Base-by-base conservation (phyloP, 2,329 filamentous ascomycete genomes). In the Fusarium sambucinum region DNA sequence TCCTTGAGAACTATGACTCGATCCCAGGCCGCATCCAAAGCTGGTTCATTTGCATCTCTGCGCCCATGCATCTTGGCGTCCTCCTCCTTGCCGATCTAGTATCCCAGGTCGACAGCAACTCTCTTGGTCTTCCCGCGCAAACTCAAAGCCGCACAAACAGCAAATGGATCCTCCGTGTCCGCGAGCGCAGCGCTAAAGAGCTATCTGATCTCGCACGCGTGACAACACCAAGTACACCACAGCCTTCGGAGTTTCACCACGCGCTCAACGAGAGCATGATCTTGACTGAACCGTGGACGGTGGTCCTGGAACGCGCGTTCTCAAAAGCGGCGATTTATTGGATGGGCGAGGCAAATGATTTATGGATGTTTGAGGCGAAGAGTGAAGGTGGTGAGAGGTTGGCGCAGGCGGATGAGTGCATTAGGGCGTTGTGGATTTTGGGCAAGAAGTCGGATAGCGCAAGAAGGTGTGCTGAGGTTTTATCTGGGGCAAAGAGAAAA, bases 231-330 rank as follows among this genome's bases (percentile, higher is more conserved):
- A 41, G 25, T 1, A 63, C 54, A 23, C 59, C 55, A 3, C 33
- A 35, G 27, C 74, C 80, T 19, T 71, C 75, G 23, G 80, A 83
- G 16, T 85, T 86, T 46, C 85, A 87, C 66, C 82, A 83, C 55
- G 84, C 85, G 0, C 77, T 87, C 4, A 85, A 81, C 37, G 80
- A 86, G 62, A 84, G 83, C 1, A 83, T 86, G 3, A 77, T 89
- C 6, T 70, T 89, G 32, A 87, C 85, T 0, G 86, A 89, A 59
- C 86, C 86, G 2, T 88, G 86, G 86, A 87, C 86, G 0, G 81
- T 83, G 4, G 81, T 88, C 4, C 69, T 87, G 21, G 83, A 87
- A 50, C 78, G 84, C 7, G 81, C 81, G 0, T 87, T 88, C 58
- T 79, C 81, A 4, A 84, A 81, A 63, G 83, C 85, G 1, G 80